Percentiles rank a stretch among this genome's conserved stretches.
These are phyloP conservation scores for Hanseniaspora mollemarum DNA, from an alignment of 805 yeast genomes.

Conservation along the genomic window DNA sequence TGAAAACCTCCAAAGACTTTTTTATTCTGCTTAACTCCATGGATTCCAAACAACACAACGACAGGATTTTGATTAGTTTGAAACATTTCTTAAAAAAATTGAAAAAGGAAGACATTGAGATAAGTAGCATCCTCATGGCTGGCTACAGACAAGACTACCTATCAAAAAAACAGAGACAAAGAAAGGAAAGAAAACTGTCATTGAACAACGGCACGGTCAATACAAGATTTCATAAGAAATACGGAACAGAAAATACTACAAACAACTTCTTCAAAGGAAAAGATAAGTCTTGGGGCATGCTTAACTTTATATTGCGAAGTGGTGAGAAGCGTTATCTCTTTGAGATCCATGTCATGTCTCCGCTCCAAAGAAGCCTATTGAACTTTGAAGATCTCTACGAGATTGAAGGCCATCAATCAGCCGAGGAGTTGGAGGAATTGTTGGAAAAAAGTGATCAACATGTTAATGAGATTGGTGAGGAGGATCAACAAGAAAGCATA, in stretches of 20 bases:
- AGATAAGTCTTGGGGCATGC: conserved; percentile 13
- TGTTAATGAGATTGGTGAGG: background rate
- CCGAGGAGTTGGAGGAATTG: background rate
- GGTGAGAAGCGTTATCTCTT: background rate
- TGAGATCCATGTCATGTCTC: conserved; percentile 12
- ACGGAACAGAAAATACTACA: background rate
- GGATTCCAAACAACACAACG: conserved; percentile 15
- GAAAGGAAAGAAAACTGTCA: background rate
- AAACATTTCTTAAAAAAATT: conserved; percentile 1
- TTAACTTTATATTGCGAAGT: background rate
- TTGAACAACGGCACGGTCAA: background rate
- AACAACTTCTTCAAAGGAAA: conserved; percentile 1
- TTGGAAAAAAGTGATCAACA: background rate
- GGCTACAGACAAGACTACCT: conserved; percentile 11
- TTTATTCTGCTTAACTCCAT: conserved; percentile 9
- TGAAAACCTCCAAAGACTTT: conserved; percentile 5
- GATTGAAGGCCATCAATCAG: background rate
- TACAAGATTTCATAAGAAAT: conserved; percentile 1
- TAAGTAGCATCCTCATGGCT: background rate
- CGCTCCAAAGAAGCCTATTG: conserved; percentile 6
- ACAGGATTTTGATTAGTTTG: background rate
- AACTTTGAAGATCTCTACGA: conserved; percentile 13
- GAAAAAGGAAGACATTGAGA: background rate
- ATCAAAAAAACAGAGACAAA: conserved; percentile 3
- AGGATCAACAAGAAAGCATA: conserved; percentile 2